These are phyloP conservation scores for Neonectria punicea DNA, from an alignment of 2,329 filamentous ascomycete genomes.

Conservation along the genomic window DNA sequence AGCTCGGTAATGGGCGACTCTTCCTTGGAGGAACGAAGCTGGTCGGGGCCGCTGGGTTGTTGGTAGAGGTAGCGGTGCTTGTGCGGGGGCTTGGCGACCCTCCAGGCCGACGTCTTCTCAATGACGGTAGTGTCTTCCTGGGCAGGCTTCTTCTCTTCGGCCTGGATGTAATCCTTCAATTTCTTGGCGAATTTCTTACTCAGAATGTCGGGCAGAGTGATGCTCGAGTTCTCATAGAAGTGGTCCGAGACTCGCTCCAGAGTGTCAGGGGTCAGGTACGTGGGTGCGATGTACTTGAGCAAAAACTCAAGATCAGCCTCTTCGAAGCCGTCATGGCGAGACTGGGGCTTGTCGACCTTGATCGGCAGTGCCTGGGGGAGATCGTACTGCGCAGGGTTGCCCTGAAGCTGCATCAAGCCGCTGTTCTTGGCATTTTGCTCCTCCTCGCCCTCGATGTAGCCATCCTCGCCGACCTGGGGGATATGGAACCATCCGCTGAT, in stretches of 20 bases:
- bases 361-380: constrained; percentile 73
- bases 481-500: constrained; percentile 99
- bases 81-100: constrained; percentile 86
- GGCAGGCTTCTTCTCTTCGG: constrained; percentile 65
- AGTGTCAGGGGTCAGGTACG: constrained; percentile 91
- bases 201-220: constrained; percentile 83
- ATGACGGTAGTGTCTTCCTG: constrained; percentile 64
- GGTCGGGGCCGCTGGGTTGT: constrained; percentile 59
- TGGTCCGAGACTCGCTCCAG: constrained; percentile 82
- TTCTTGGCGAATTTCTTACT: constrained; percentile 79
- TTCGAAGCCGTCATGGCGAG: constrained; percentile 69
- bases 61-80: constrained; percentile 94
- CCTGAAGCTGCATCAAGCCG: constrained; percentile 90
- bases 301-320: constrained; percentile 89
- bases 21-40: constrained; percentile 51
- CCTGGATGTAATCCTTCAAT: constrained; percentile 77
- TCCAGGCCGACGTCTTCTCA: constrained; percentile 71
- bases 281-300: constrained; percentile 88
- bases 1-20: constrained; percentile 78
- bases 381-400: constrained; percentile 91
- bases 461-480: constrained; percentile 92
- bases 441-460: constrained; percentile 87
- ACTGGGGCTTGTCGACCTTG: constrained; percentile 51
- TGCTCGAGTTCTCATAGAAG: constrained; percentile 85
- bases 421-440: constrained; percentile 90